Evolutionary conservation across 352 stramenopile genomes (phyloP), one percentile per base, ranked within the genome.

Genomic region (Globisporangium abappressorium): DNA sequence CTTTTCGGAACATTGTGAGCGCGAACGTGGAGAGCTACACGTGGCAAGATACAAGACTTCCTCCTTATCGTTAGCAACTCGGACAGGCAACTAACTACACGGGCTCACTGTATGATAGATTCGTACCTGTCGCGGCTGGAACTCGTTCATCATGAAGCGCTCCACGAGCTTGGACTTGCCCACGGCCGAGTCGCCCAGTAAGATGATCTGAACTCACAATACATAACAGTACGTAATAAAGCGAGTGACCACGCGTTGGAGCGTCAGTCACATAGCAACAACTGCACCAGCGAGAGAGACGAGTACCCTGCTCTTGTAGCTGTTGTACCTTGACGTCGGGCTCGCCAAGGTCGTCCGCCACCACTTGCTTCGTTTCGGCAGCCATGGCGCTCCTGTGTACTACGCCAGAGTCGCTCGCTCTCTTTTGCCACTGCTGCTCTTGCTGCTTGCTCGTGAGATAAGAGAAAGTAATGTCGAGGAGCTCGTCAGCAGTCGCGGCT

Each of bases 81-180:
- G 12, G 3, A 57, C 12, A n/a, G n/a, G 6, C 24, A 22, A 18
- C 15, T 15, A 9, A n/a, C 43, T 5, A 18, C 15, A 46, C 38
- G 14, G 12, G 33, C 33, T 36, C 38, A 20, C 12, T 46, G 38
- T 20, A 20, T 20, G 15, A 20, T 18, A 14, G 38, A 46, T 18
- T 14, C 15, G 12, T 46, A 91, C 84, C 76, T 94, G 90, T 24
- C 92, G 81, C 14, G 94, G 93, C 75, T 98, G 92, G 68, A 98
- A 99, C 68, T 99, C 93, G 79, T 98, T 95, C 83, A 98, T 97
- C 68, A 99, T 92, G 73, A 96, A 99, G 53, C 94, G 82, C 71
- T 98, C 96, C 43, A 98, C 90, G 30, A 99, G 81, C 77, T 99
- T 99, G 43, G 87, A 97, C 79, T 99, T 99, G 54, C 96, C 96